These are phyloP conservation scores for Seiridium cupressi DNA, from an alignment of 2,329 filamentous ascomycete genomes.

Conservation along the genomic window DNA sequence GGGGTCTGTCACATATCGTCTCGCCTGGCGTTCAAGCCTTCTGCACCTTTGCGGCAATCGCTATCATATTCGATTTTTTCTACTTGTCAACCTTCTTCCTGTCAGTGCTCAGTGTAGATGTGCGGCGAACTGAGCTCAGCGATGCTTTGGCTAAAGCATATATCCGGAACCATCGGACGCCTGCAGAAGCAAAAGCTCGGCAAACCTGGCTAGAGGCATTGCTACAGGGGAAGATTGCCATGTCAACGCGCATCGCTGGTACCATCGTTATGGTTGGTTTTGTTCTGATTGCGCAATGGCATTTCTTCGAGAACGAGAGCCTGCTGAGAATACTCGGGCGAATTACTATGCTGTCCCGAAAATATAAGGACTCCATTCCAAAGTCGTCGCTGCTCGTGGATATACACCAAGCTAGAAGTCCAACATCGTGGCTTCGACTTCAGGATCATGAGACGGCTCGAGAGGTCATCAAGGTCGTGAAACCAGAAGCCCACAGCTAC, in stretches of 20 bases:
- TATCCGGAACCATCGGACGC: conserved; percentile 31
- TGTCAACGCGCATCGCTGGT: conserved; percentile 73
- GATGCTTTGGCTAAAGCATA: conserved; percentile 65
- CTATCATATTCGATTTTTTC: conserved; percentile 73
- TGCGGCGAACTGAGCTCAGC: conserved; percentile 71
- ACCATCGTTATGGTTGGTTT: conserved; percentile 72
- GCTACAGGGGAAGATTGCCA: conserved; percentile 61
- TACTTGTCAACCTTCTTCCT: conserved; percentile 80
- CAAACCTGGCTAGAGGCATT: conserved; percentile 61
- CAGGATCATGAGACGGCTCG: conserved; percentile 78
- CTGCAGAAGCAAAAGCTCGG: conserved; percentile 24
- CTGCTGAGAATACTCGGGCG: conserved; percentile 33
- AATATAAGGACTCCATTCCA: conserved; percentile 22
- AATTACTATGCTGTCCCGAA: conserved; percentile 28
- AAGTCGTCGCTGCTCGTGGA: conserved; percentile 48
- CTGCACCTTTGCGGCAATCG: conserved; percentile 73
- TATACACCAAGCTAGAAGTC: conserved; percentile 74
- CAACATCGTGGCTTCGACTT: conserved; percentile 71
- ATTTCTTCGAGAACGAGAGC: conserved; percentile 67
- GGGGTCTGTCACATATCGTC: conserved; percentile 63
- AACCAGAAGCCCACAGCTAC: conserved; percentile 69
- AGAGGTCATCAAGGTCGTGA: conserved; percentile 74
- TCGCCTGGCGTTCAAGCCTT: conserved; percentile 72
- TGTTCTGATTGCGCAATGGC: conserved; percentile 72
- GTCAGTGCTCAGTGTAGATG: conserved; percentile 75